Conservation (phyloP, 495 filamentous ascomycete species). For the Tuber brumale region DNA sequence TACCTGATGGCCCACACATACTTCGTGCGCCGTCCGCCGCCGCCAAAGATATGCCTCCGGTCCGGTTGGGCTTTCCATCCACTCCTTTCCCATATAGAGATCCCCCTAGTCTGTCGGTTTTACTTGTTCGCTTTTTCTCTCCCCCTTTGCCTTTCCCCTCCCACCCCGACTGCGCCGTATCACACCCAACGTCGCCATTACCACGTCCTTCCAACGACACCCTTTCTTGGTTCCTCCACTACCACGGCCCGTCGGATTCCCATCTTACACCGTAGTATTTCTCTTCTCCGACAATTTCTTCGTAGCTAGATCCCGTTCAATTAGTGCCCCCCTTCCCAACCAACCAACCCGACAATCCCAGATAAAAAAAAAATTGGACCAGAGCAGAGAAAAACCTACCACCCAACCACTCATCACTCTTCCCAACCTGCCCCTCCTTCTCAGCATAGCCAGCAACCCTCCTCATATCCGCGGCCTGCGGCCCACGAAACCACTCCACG, state of each 20-base stretch:
- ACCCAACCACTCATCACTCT: conserved; percentile 38
- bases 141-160: background rate
- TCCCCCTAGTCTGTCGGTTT: background rate
- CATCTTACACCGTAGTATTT: conserved; percentile 1
- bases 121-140: background rate
- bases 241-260: background rate
- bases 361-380: background rate
- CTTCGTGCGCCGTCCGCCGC: background rate
- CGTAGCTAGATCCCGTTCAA: conserved; percentile 19
- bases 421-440: conserved; percentile 14
- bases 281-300: conserved; percentile 36
- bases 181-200: background rate
- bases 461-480: conserved; percentile 38
- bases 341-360: background rate
- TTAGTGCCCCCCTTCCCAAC: background rate
- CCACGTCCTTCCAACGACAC: background rate
- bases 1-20: background rate
- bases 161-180: background rate
- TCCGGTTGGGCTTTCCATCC: background rate
- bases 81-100: background rate
- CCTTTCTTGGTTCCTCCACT: background rate
- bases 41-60: background rate
- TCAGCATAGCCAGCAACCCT: conserved; percentile 33
- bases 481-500: conserved; percentile 39
- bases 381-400: conserved; percentile 16